Percentiles rank a stretch among this genome's conserved stretches.
phyloP scores from a whole-genome alignment of 805 yeast species.

The Jamesozyma lodderae region DNA sequence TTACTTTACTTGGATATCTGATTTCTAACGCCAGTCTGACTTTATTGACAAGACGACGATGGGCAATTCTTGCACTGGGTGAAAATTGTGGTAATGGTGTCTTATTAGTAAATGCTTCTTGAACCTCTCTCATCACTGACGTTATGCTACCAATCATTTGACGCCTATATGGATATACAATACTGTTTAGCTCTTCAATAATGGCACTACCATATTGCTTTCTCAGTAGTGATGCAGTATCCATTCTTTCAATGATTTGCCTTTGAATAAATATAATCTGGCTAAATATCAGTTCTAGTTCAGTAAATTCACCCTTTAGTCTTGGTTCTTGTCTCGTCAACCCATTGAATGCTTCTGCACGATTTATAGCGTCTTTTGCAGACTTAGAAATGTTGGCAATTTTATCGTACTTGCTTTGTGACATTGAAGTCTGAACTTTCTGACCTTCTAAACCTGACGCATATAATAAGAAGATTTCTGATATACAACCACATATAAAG shows the following conservation, averaged over 20 bases:
- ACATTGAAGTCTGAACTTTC: conserved; percentile 18
- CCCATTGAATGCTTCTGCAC: conserved; percentile 35
- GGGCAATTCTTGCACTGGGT: conserved; percentile 42
- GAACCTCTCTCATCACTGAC: conserved; percentile 34
- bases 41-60: conserved; percentile 36
- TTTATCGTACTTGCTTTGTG: conserved; percentile 27
- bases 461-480: conserved; percentile 32
- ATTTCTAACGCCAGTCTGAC: conserved; percentile 33
- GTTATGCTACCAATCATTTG: conserved; percentile 36
- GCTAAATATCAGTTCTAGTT: conserved; percentile 32
- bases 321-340: conserved; percentile 40
- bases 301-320: conserved; percentile 38
- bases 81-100: conserved; percentile 42
- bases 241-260: conserved; percentile 40
- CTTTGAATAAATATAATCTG: conserved; percentile 39
- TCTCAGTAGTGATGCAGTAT: conserved; percentile 37
- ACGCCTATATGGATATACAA: conserved; percentile 36
- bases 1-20: conserved; percentile 13
- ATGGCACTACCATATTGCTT: conserved; percentile 38
- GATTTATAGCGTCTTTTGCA: conserved; percentile 32
- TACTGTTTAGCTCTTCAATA: conserved; percentile 35
- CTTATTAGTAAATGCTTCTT: conserved; percentile 36
- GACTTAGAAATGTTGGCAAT: conserved; percentile 29
- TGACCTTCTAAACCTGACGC: conserved; percentile 37
- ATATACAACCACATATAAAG: conserved; percentile 32